Conservation (phyloP, 2,329 filamentous ascomycete species). For the Ophioceras dolichostomum region DNA sequence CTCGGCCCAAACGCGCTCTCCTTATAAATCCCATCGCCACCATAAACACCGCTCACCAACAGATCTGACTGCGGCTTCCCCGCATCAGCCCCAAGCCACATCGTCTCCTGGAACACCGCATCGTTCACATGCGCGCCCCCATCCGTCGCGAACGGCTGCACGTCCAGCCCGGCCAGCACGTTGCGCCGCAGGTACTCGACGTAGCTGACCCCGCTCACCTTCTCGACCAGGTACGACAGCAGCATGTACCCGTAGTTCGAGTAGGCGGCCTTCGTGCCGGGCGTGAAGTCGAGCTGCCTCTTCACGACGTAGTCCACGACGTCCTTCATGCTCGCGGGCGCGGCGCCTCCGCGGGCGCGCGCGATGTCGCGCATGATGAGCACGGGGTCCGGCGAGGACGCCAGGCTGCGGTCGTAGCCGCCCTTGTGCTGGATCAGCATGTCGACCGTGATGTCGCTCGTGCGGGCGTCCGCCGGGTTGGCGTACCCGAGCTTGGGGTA, state of each 20-base stretch:
- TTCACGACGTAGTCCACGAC: background rate
- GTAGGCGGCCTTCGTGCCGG: background rate
- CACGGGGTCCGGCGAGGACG: background rate
- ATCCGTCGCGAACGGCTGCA: background rate
- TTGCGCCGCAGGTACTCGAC: background rate
- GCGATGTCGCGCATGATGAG: background rate
- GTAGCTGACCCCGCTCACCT: background rate
- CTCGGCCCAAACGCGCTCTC: background rate
- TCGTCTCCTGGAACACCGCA: background rate
- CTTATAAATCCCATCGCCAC: conserved; percentile 1
- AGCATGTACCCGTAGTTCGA: conserved; percentile 2
- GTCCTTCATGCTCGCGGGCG: background rate
- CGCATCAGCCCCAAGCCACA: background rate
- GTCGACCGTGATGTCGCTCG: conserved; percentile 1
- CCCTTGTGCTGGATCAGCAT: background rate
- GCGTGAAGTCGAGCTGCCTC: background rate
- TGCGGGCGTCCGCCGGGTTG: conserved; percentile 1
- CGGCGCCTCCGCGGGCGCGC: background rate
- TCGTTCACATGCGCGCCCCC: background rate
- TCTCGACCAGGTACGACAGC: background rate
- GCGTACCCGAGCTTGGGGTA: background rate
- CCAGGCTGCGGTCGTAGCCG: background rate
- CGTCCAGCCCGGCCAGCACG: background rate
- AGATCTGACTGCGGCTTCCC: background rate
- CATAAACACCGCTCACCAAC: background rate